phyloP scores from a whole-genome alignment of 805 yeast species.

The Starmerella bacillaris region DNA sequence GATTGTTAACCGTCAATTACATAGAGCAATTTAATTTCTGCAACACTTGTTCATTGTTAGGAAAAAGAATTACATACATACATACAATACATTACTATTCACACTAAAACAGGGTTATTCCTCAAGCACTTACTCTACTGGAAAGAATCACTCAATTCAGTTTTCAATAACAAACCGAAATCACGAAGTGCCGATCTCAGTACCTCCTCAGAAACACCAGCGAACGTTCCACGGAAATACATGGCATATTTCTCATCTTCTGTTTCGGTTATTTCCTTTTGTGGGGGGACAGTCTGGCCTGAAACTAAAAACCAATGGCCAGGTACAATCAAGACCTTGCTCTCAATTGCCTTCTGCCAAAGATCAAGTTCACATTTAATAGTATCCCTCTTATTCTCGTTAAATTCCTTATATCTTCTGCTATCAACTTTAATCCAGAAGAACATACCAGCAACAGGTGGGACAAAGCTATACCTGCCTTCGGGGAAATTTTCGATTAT shows the following conservation, averaged over 20 bases:
- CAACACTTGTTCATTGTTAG: no score
- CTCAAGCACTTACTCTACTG: background rate
- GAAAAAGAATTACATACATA: no score
- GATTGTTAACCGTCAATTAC: no score
- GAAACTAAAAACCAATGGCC: conserved; percentile 27
- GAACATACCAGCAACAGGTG: conserved; percentile 39
- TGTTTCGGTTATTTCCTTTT: conserved; percentile 20
- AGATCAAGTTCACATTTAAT: conserved; percentile 21
- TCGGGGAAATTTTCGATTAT: conserved; percentile 41
- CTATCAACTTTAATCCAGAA: conserved; percentile 38
- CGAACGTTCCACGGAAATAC: conserved; percentile 30
- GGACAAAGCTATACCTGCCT: conserved; percentile 21
- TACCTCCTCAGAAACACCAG: conserved; percentile 24
- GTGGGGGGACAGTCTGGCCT: conserved; percentile 21
- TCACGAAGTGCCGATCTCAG: conserved; percentile 22
- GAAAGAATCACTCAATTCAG: conserved; percentile 5
- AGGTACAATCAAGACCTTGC: conserved; percentile 25
- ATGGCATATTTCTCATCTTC: conserved; percentile 20
- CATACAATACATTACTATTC: no score
- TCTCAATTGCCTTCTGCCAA: conserved; percentile 21
- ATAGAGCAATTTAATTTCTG: no score
- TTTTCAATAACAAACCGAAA: conserved; percentile 22
- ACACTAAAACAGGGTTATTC: no score
- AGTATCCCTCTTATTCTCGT: conserved; percentile 17
- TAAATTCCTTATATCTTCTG: conserved; percentile 31